These are phyloP conservation scores for Trichophyton equinum DNA, from an alignment of 2,329 filamentous ascomycete genomes.

Conservation along the genomic window DNA sequence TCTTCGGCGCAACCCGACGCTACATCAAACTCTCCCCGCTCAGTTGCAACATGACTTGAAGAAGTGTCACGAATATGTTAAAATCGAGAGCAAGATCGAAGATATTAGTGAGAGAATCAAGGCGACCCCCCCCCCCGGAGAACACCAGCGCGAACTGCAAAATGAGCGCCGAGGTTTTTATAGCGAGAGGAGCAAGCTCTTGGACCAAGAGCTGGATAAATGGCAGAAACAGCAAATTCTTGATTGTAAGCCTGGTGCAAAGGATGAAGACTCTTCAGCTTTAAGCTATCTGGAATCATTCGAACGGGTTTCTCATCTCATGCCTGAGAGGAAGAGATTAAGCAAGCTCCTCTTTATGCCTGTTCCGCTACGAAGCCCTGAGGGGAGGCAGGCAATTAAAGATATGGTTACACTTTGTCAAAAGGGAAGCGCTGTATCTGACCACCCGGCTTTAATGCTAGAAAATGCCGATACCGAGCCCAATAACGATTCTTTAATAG, in stretches of 20 bases:
- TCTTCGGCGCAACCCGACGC: not conserved
- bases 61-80: not conserved
- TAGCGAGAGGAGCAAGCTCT: not conserved
- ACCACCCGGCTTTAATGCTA: conserved; percentile 3
- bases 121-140: not conserved
- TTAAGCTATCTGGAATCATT: conserved; percentile 6
- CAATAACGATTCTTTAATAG: not conserved
- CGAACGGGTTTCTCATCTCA: conserved; percentile 5
- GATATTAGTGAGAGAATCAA: not conserved
- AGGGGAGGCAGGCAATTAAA: conserved; percentile 4
- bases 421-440: conserved; percentile 2
- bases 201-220: not conserved
- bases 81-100: not conserved
- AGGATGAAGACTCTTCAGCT: conserved; percentile 2
- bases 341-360: conserved; percentile 4
- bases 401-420: conserved; percentile 5
- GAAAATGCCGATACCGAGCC: not conserved
- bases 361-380: conserved; percentile 5
- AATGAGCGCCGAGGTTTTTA: not conserved
- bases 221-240: not conserved
- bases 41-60: conserved; percentile 3
- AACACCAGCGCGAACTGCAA: not conserved
- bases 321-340: conserved; percentile 7
- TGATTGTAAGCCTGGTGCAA: not conserved
- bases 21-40: conserved; percentile 1